These are phyloP conservation scores for Nigrospora osmanthi DNA, from an alignment of 2,329 filamentous ascomycete species.

Conservation along the genomic window DNA sequence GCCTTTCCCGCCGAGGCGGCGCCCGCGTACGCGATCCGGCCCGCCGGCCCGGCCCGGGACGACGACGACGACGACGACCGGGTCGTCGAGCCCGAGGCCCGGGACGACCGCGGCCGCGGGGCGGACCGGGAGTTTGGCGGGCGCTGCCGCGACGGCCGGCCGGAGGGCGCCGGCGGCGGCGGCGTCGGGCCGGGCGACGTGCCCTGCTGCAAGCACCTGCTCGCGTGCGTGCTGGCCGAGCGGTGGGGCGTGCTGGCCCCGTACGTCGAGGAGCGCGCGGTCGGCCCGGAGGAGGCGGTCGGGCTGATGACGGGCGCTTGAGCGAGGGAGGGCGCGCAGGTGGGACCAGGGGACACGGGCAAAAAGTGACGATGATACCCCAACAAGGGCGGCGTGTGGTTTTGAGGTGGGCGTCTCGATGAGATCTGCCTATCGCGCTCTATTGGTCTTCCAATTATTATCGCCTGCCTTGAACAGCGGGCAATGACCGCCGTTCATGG, in stretches of 20 bases:
- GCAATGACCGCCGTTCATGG: too few relatives aligned
- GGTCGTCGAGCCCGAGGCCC: too few relatives aligned
- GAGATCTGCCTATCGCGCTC: too few relatives aligned
- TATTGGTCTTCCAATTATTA: too few relatives aligned
- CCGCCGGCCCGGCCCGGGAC: constrained; percentile 2
- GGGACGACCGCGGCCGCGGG: constrained; percentile 1
- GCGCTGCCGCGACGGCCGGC: constrained; percentile 23
- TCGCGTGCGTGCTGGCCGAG: constrained; percentile 73
- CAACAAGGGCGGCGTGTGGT: too few relatives aligned
- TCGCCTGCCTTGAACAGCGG: too few relatives aligned
- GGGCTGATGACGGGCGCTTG: constrained; percentile 50
- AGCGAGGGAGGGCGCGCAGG: too few relatives aligned
- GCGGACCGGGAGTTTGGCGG: constrained; percentile 21
- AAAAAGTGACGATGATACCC: too few relatives aligned
- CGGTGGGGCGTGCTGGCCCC: constrained; percentile 52
- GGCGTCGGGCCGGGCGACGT: constrained; percentile 22
- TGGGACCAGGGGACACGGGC: too few relatives aligned
- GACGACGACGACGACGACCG: constrained; percentile 1
- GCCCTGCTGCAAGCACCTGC: constrained; percentile 77
- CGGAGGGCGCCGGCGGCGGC: constrained; percentile 9
- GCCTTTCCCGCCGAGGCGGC: constrained; percentile 43
- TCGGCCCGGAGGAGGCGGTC: constrained; percentile 61
- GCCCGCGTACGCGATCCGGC: constrained; percentile 1
- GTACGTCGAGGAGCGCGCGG: constrained; percentile 45
- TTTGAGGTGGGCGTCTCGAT: too few relatives aligned